Base-by-base conservation (phyloP, 2,329 filamentous ascomycete genomes). In the Sporothrix curviconia region DNA sequence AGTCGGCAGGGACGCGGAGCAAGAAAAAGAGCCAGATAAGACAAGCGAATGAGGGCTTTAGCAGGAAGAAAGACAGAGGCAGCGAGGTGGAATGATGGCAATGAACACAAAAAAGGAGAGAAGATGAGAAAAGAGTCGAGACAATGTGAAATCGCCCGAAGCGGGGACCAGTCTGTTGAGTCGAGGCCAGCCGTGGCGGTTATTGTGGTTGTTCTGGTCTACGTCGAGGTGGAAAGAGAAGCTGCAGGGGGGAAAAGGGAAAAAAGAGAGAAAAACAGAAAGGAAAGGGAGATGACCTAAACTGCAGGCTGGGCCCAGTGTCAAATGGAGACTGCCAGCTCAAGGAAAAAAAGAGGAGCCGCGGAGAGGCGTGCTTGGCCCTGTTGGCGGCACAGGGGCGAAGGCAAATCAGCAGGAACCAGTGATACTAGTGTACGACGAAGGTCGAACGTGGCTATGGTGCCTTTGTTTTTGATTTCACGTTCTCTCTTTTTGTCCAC, bases 331-430 rank as follows among this genome's bases (percentile, higher is more conserved):
- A 43, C 19, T 43, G 36, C 7, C 7, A 17, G 9, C 7, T 17
- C 34, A 14, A 8, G 25, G 19, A 24, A 37, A 34, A n/a, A 40
- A 22, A 54, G 19, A 24, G 17, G 25, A 54, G 39, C 37, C 24
- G 19, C 19, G 52, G 32, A 46, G 32, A 46, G 40, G 19, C 47
- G 22, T 12, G 28, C 40, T 30, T 39, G n/a, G n/a, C n/a, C n/a
- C n/a, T 40, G 34, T 36, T 34, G 40, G 52, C 40, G 51, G 51
- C 39, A 19, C 39, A 55, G 52, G 39, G 50, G 50, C 17, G 44
- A 19, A n/a, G n/a, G n/a, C n/a, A n/a, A n/a, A n/a, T n/a, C n/a
- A n/a, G n/a, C n/a, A n/a, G n/a, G n/a, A n/a, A n/a, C n/a, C n/a
- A n/a, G n/a, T n/a, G n/a, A n/a, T n/a, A n/a, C n/a, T n/a, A n/a